A percentile compares a stretch with the other conserved stretches of the same genome.
Conservation (phyloP, 768 basidiomycete species). For the Suillus alpinus region DNA sequence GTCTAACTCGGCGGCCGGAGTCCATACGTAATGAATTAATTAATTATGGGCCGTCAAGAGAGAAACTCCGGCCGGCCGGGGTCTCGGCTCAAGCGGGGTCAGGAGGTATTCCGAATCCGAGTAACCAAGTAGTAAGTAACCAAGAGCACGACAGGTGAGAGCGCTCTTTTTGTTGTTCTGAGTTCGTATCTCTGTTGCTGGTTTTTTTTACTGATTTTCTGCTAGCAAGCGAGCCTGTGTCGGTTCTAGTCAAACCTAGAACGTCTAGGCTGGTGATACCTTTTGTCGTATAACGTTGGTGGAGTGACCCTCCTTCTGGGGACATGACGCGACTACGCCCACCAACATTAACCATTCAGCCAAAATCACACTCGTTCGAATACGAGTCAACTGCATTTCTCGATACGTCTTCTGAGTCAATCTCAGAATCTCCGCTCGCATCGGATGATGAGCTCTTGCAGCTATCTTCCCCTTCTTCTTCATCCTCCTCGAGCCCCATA, state of each 20-base stretch:
- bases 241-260: background rate
- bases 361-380: constrained; percentile 31
- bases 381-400: constrained; percentile 33
- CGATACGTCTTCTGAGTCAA: constrained; percentile 25
- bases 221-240: background rate
- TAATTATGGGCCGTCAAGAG: background rate
- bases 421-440: background rate
- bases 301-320: background rate
- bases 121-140: constrained; percentile 7
- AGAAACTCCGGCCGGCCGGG: background rate
- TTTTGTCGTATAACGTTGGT: background rate
- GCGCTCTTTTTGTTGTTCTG: background rate
- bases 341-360: constrained; percentile 47
- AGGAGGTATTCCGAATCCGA: constrained; percentile 3
- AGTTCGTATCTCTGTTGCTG: background rate
- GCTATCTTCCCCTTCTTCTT: constrained; percentile 32
- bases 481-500: constrained; percentile 15
- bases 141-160: background rate
- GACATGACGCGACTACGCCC: constrained; percentile 43
- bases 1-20: too few species aligned
- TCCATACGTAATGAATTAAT: background rate
- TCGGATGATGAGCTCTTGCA: constrained; percentile 28
- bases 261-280: background rate
- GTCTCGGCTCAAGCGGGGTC: constrained; percentile 1
- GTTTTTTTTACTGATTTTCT: constrained; percentile 1